Base-by-base conservation (phyloP, 2,329 filamentous ascomycete genomes). In the Neonectria punicea region DNA sequence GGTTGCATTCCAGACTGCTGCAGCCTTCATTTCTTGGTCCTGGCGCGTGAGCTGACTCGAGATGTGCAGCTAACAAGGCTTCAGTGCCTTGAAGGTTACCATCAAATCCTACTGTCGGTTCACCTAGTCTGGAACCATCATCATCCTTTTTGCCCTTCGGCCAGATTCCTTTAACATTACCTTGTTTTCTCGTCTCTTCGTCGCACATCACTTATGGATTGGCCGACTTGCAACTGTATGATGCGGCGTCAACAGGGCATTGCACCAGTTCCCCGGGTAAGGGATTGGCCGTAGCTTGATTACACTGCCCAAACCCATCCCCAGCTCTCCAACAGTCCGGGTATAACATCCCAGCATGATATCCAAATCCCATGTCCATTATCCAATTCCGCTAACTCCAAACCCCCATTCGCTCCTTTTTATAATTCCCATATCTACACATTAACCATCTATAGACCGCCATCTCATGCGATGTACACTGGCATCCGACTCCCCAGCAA, bases 401-500 rank as follows among this genome's bases (percentile, higher is more conserved):
- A 20, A 13, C 7, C n/a, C 28, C n/a, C 18, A 16, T 14, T 51
- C n/a, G 10, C 28, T 28, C 30, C 47, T 10, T 32, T 50, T 51
- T 34, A 16, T 34, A 10, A 32, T 34, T 18, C n/a, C 10, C 18
- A 20, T 39, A 18, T 28, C 32, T 22, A 6, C 34, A 39, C 20
- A 54, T 54, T 34, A n/a, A 18, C 20, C 22, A n/a, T 54, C 34
- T 54, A 54, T 28, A 34, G 14, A n/a, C 5, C 49, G 3, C n/a
- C 47, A 50, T 4, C 9, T n/a, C 28, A 32, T 51, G 82, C 77
- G 68, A 88, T 85, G 64, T 85, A 88, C 10, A 88, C 85, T 0
- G 86, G 85, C 79, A 88, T 80, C 5, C 86, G 81, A 67, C 83
- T 88, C 2, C 85, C 86, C 36, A 84, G 70, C 5, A 88, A 75